A percentile compares a stretch with the other conserved stretches of the same genome.
Conservation (phyloP, 202 grass and related monocot species). For the Carex arenaria region DNA sequence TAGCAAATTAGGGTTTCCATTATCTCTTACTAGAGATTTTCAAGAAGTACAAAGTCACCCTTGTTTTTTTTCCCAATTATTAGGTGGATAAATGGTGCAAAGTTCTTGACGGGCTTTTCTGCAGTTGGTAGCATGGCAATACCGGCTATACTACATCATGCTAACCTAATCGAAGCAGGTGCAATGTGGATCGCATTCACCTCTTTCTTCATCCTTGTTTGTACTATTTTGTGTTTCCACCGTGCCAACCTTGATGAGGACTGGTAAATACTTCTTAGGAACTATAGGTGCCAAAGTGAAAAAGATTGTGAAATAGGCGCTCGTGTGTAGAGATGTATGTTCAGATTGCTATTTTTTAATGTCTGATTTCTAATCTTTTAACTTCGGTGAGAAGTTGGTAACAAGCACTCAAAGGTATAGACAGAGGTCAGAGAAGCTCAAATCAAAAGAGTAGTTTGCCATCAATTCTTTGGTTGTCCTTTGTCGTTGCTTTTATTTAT, state of each 20-base stretch:
- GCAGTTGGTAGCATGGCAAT: conserved; percentile 93
- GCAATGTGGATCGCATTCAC: conserved; percentile 98
- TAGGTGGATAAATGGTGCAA: conserved; percentile 90
- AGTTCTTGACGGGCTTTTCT: conserved; percentile 86
- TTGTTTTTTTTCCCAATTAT: not conserved
- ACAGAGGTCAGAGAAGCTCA: not conserved
- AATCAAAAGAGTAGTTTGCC: not conserved
- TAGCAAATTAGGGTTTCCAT: not conserved
- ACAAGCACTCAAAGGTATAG: not conserved
- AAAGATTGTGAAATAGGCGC: not conserved
- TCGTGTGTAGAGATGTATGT: not conserved
- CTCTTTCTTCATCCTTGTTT: conserved; percentile 93
- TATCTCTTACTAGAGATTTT: not conserved
- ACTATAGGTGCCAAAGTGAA: not conserved
- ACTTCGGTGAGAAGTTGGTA: not conserved
- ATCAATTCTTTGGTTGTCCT: not conserved
- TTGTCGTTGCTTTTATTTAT: not conserved
- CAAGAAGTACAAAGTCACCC: not conserved
- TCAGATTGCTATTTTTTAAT: not conserved
- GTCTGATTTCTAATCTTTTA: not conserved
- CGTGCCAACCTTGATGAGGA: conserved; percentile 85
- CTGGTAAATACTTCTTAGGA: conserved; percentile 36
- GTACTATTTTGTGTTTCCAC: conserved; percentile 83
- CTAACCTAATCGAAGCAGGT: conserved; percentile 74
- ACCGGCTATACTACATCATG: conserved; percentile 83